phyloP scores from a whole-genome alignment of 805 yeast species.

The Suhomyces emberorum region DNA sequence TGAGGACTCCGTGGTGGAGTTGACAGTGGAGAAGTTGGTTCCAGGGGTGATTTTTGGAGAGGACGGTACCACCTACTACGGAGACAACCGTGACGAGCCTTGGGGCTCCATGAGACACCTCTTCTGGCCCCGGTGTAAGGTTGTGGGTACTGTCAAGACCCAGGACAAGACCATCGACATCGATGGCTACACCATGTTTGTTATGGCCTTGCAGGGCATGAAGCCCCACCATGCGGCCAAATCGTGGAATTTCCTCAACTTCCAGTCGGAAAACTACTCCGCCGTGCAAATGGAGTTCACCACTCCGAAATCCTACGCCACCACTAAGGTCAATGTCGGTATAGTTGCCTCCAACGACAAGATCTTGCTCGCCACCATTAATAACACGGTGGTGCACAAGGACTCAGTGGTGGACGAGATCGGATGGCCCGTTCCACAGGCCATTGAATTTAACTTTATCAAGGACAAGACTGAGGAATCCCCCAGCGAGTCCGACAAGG shows the following conservation, averaged over 20 bases:
- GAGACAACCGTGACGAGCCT: conserved; percentile 77
- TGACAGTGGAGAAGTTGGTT: conserved; percentile 56
- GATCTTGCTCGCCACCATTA: conserved; percentile 58
- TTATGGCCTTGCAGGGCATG: conserved; percentile 98
- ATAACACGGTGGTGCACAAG: conserved; percentile 62
- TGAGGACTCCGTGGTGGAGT: conserved; percentile 66
- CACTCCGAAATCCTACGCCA: conserved; percentile 87
- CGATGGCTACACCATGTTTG: conserved; percentile 69
- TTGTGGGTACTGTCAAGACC: conserved; percentile 56
- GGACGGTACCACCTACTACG: conserved; percentile 83
- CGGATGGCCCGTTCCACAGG: conserved; percentile 87
- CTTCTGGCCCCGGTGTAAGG: conserved; percentile 91
- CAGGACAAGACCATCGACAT: conserved; percentile 31
- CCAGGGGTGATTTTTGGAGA: conserved; percentile 88
- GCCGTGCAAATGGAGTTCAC: conserved; percentile 93
- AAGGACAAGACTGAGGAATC: conserved; percentile 47
- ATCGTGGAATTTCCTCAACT: conserved; percentile 90
- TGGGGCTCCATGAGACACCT: conserved; percentile 98
- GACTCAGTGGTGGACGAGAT: conserved; percentile 58
- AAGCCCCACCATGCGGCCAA: conserved; percentile 99
- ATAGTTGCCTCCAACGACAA: conserved; percentile 64
- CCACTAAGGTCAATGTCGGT: conserved; percentile 76
- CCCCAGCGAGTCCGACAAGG: conserved; percentile 40
- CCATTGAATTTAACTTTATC: conserved; percentile 54
- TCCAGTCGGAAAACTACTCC: conserved; percentile 70